A percentile compares a stretch with the other conserved stretches of the same genome.
phyloP scores from a whole-genome alignment of 768 basidiomycete genomes.

The Albatrellus ellisii region DNA sequence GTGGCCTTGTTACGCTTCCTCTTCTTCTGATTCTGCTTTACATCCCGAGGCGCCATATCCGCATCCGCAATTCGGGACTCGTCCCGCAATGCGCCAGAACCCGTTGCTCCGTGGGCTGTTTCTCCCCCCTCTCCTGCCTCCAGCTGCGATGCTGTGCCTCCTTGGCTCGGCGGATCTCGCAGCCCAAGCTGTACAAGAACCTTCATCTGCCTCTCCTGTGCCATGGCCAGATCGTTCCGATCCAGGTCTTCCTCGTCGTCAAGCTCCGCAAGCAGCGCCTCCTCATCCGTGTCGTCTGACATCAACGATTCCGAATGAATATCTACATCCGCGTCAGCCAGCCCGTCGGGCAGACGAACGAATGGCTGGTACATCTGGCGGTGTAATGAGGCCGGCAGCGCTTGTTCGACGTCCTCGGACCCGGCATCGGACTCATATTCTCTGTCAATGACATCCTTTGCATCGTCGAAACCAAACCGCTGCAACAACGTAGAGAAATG shows the following conservation, averaged over 20 bases:
- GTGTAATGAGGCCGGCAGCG: constrained; percentile 14
- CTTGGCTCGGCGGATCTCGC: neutral
- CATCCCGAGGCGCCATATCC: constrained; percentile 6
- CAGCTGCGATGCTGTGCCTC: neutral
- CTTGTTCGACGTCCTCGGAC: constrained; percentile 9
- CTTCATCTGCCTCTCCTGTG: constrained; percentile 24
- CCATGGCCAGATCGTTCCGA: constrained; percentile 20
- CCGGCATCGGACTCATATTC: constrained; percentile 8
- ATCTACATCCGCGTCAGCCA: neutral
- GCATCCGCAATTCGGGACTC: neutral
- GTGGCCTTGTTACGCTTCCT: neutral
- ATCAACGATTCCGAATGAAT: constrained; percentile 10
- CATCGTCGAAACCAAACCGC: constrained; percentile 8
- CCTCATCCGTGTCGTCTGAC: constrained; percentile 24
- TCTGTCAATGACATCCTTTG: constrained; percentile 2
- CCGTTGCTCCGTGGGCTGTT: neutral
- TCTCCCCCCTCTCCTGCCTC: neutral
- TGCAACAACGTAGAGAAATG: constrained; percentile 27
- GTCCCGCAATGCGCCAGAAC: too few relatives aligned
- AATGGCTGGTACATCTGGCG: constrained; percentile 25
- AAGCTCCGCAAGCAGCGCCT: constrained; percentile 25
- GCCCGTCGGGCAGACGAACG: constrained; percentile 19
- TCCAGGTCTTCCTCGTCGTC: constrained; percentile 31
- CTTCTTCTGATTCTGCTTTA: neutral
- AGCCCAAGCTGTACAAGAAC: constrained; percentile 24